Percentiles rank a stretch among this genome's conserved stretches.
Conservation (phyloP, 2,329 filamentous ascomycete species). For the Trichoderma sp. region DNA sequence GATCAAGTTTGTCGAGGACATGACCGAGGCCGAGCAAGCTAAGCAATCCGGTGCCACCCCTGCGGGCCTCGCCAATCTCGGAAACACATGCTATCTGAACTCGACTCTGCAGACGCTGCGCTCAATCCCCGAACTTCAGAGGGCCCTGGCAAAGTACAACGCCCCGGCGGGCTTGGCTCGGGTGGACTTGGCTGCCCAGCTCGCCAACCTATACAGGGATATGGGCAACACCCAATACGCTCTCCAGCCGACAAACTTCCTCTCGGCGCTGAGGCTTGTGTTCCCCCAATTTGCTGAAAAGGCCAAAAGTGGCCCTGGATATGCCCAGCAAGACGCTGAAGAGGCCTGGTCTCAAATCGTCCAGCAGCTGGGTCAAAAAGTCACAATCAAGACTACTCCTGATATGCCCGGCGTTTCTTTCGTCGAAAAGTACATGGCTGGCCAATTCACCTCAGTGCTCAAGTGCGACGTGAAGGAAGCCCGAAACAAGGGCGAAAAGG, state of each 20-base stretch:
- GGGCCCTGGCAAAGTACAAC: constrained; percentile 65
- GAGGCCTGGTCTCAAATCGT: constrained; percentile 98
- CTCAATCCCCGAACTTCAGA: constrained; percentile 84
- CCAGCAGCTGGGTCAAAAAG: constrained; percentile 72
- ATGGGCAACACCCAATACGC: constrained; percentile 87
- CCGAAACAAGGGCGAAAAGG: constrained; percentile 68
- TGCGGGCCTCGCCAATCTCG: constrained; percentile 83
- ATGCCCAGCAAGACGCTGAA: constrained; percentile 97
- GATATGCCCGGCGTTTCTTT: constrained; percentile 61
- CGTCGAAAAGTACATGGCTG: constrained; percentile 86
- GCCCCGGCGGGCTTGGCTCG: constrained; percentile 38
- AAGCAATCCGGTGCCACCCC: constrained; percentile 80
- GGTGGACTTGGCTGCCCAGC: constrained; percentile 69
- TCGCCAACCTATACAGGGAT: constrained; percentile 80
- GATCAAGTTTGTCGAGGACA: constrained; percentile 91
- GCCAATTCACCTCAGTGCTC: constrained; percentile 72
- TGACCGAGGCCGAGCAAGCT: constrained; percentile 91
- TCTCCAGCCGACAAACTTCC: constrained; percentile 79
- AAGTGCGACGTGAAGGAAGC: constrained; percentile 81
- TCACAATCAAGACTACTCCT: constrained; percentile 60
- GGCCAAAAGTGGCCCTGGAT: constrained; percentile 76
- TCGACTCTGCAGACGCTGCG: constrained; percentile 91
- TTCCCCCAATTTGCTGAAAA: constrained; percentile 94
- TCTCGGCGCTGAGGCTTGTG: constrained; percentile 71
- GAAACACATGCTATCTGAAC: constrained; percentile 98